Conservation (phyloP, 805 yeast genomes). For the Candida adriatica region DNA sequence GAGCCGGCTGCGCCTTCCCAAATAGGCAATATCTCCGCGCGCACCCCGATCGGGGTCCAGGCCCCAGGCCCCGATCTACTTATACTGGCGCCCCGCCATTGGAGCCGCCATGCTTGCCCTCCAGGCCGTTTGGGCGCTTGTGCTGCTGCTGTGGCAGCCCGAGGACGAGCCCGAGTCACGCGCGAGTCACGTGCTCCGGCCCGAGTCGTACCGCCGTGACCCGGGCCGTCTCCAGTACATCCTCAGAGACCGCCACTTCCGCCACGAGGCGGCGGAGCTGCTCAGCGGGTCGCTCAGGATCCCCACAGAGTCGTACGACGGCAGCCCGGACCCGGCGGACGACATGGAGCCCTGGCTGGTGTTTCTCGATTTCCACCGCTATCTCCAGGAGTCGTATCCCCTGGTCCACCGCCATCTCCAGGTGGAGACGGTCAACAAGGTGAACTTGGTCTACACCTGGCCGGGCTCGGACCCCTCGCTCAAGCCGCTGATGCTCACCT, state of each 20-base stretch:
- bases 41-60: too few species aligned
- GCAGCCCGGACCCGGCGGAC: slow-evolving; percentile 18
- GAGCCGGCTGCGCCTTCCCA: too few species aligned
- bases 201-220: slow-evolving; percentile 9
- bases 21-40: too few species aligned
- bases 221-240: slow-evolving; percentile 10
- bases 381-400: slow-evolving; percentile 50
- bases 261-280: slow-evolving; percentile 6
- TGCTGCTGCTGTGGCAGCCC: too few species aligned
- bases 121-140: too few species aligned
- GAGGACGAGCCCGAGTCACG: not conserved
- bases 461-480: slow-evolving; percentile 42
- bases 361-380: slow-evolving; percentile 38
- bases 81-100: too few species aligned
- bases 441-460: slow-evolving; percentile 60
- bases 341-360: slow-evolving; percentile 28
- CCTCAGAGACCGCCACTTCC: slow-evolving; percentile 10
- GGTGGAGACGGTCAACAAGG: slow-evolving; percentile 50
- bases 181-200: slow-evolving; percentile 5
- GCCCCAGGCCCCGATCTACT: too few species aligned
- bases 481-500: slow-evolving; percentile 64
- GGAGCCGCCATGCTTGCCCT: too few species aligned
- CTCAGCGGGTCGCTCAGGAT: slow-evolving; percentile 13
- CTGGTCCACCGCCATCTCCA: slow-evolving; percentile 38
- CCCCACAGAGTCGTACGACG: slow-evolving; percentile 14